phyloP scores from a whole-genome alignment of 2,329 filamentous ascomycete species.

The Boeremia exigua region DNA sequence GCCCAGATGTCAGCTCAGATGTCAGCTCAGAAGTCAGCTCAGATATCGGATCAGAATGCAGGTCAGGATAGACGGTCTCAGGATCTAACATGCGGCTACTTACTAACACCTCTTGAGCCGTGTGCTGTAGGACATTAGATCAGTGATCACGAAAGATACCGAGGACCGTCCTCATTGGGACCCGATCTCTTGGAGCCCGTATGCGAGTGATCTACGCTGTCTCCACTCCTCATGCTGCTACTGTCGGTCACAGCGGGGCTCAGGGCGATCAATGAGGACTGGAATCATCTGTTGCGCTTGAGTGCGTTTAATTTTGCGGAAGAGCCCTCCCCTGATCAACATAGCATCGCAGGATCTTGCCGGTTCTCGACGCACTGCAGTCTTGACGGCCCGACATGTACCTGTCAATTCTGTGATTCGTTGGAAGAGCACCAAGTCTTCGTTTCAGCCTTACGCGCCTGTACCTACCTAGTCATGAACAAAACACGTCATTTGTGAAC shows the following conservation, averaged over 20 bases:
- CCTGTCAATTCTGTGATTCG: background rate
- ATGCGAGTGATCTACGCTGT: slow-evolving; percentile 3
- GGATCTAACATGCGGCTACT: no score
- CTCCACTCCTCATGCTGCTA: background rate
- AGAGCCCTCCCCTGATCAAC: background rate
- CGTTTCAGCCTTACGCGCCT: slow-evolving; percentile 2
- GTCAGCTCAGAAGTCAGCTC: background rate
- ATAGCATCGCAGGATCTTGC: slow-evolving; percentile 1
- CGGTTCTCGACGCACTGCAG: background rate
- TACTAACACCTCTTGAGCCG: no score
- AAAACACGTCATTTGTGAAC: background rate
- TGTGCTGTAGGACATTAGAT: no score
- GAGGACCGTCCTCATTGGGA: background rate
- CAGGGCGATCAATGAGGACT: slow-evolving; percentile 1
- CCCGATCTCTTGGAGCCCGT: background rate
- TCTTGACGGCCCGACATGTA: no score
- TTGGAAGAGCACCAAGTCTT: background rate
- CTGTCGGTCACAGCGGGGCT: background rate
- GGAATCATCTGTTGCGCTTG: background rate
- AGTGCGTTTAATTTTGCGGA: background rate
- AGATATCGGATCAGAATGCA: background rate
- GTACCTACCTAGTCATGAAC: background rate
- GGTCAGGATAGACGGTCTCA: no score
- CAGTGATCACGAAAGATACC: background rate
- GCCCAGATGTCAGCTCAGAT: slow-evolving; percentile 1